Percentiles rank a stretch among this genome's conserved stretches.
Evolutionary conservation across 2,329 filamentous ascomycete genomes (phyloP).

Genomic region (Aspergillus floridensis): DNA sequence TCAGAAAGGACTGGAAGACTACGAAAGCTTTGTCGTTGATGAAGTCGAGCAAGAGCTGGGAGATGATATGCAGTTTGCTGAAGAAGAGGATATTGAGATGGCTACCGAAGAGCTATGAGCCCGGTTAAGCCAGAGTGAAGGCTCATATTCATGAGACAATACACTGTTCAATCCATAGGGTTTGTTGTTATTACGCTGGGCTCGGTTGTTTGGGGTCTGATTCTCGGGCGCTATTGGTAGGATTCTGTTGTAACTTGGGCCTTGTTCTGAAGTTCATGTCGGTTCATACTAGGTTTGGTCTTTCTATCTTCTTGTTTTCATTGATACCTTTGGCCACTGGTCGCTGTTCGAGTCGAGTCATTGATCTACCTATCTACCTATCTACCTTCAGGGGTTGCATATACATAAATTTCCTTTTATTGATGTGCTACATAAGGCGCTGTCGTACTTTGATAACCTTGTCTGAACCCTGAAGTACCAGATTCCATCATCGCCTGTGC

Average conservation of each 20-base stretch:
- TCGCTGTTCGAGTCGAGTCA: background rate
- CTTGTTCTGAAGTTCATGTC: background rate
- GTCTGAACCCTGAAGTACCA: background rate
- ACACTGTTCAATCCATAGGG: too few species aligned
- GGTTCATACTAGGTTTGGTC: background rate
- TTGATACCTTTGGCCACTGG: background rate
- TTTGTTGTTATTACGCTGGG: background rate
- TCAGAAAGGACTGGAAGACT: constrained; percentile 88
- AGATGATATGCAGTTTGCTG: constrained; percentile 54
- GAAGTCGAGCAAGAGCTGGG: constrained; percentile 84
- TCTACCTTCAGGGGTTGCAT: background rate
- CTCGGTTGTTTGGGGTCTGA: background rate
- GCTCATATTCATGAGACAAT: too few species aligned
- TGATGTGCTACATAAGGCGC: too few species aligned
- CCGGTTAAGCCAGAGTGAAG: background rate
- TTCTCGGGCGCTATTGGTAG: constrained; percentile 8
- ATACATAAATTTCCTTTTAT: background rate
- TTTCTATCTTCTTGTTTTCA: background rate
- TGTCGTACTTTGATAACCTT: too few species aligned
- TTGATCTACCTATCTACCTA: background rate
- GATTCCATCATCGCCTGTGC: background rate
- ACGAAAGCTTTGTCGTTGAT: constrained; percentile 88
- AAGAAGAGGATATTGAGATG: constrained; percentile 25
- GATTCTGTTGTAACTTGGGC: background rate
- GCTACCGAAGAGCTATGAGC: constrained; percentile 8